Conservation (phyloP, 257 asterid species). For the Linderniella brevidens region DNA sequence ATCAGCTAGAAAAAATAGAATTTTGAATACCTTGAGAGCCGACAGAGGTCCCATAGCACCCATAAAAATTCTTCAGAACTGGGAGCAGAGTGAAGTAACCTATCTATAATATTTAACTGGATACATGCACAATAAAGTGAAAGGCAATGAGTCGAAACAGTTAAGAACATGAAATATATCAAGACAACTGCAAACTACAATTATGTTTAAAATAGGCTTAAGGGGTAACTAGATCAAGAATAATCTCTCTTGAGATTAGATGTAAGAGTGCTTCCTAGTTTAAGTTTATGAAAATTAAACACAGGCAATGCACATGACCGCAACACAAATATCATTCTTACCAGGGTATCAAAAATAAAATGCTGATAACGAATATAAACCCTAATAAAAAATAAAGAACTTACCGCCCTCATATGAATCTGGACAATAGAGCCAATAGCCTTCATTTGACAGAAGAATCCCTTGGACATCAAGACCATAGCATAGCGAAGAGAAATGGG, state of each 20-base stretch:
- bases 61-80: conserved; percentile 79
- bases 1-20: conserved; percentile 10
- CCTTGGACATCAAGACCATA: conserved; percentile 59
- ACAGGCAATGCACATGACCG: background rate
- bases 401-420: conserved; percentile 74
- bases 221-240: too few relatives aligned
- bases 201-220: conserved; percentile 1
- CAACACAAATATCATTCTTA: background rate
- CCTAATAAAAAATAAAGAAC: conserved; percentile 14
- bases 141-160: background rate
- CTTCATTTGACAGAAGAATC: conserved; percentile 53
- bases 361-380: background rate
- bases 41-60: conserved; percentile 91
- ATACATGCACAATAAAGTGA: background rate
- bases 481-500: conserved; percentile 69
- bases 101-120: conserved; percentile 69
- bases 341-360: too few relatives aligned
- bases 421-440: conserved; percentile 64
- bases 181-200: conserved; percentile 3
- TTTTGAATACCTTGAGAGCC: conserved; percentile 62
- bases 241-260: too few relatives aligned
- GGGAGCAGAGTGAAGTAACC: conserved; percentile 49
- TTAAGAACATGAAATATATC: conserved; percentile 2
- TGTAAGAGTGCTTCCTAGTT: too few relatives aligned
- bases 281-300: conserved; percentile 6